Base-by-base conservation (phyloP, 345 rosid species). In the Odontarrhena argentea region DNA sequence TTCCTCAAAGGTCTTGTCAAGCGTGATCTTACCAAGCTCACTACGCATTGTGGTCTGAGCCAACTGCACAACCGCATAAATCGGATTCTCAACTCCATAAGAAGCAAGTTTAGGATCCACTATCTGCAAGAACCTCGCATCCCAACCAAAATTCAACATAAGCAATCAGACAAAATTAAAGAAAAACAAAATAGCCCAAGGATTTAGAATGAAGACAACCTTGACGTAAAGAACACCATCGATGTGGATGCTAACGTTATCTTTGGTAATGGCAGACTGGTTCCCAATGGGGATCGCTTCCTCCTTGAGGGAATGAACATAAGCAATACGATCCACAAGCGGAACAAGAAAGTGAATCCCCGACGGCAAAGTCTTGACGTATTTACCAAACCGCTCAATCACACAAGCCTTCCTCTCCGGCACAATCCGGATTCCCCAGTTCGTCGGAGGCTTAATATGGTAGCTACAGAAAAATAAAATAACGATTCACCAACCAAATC, bases 11-110 rank as follows among this genome's bases (percentile, higher is more conserved):
- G 97, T 94, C 85, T 94, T 91, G 76, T 94, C 99, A 52, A 94
- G 97, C 0, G 97, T 88, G 25, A 94, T 94, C 67, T 94, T 94
- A 7, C 99, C 99, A 1, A 91, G 92, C 80, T 94, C 96, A 42
- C 97, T 94, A 30, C 99, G 92, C 97, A 94, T 94, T 0, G 97
- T 87, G 5, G 99, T 91, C 74, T 91, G 99, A 2, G 99, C 99
- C 32, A 91, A 81, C 77, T 94, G 99, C 30, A 87, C 79, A 28
- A 91, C 96, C 32, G 97, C 97, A 44, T 87, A 94, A 37, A 88
- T 88, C 0, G 97, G 97, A 65, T 88, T 84, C 87, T 87, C 97
- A 61, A 94, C 96, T 0, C 99, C 99, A 73, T 94, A 94, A 22
- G 99, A 94, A 0, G 99, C 97, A 28, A 82, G 64, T 28, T 75